These are phyloP conservation scores for Termitomyces sp. DNA, from an alignment of 768 basidiomycete species.

Conservation along the genomic window DNA sequence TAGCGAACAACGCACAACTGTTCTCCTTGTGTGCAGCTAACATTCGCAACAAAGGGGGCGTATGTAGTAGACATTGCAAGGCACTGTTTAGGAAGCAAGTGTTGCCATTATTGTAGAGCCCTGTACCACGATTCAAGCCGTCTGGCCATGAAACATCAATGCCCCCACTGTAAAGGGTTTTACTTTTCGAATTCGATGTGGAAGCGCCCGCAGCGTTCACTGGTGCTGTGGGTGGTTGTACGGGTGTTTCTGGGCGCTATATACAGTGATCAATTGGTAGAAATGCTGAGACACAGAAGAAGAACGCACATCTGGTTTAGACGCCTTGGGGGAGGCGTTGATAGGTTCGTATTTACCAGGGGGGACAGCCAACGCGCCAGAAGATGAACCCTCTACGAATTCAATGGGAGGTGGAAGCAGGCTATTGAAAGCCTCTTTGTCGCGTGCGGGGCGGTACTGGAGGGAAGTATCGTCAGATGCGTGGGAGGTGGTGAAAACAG, in stretches of 20 bases:
- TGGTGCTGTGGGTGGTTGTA: slow-evolving; percentile 13
- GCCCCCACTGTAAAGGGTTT: slow-evolving; percentile 45
- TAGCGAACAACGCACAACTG: slow-evolving; percentile 48
- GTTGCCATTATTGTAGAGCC: slow-evolving; percentile 84
- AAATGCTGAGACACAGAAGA: slow-evolving; percentile 2
- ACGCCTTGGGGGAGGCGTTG: slow-evolving; percentile 57
- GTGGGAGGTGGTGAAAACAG: slow-evolving; percentile 49
- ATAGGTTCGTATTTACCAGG: slow-evolving; percentile 82
- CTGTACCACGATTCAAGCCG: slow-evolving; percentile 44
- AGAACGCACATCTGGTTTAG: slow-evolving; percentile 44
- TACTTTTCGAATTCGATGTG: slow-evolving; percentile 24
- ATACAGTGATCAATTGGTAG: not conserved
- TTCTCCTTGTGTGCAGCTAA: slow-evolving; percentile 49
- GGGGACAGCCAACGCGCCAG: slow-evolving; percentile 64
- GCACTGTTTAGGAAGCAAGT: slow-evolving; percentile 97
- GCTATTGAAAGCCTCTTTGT: slow-evolving; percentile 72
- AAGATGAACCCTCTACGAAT: slow-evolving; percentile 82
- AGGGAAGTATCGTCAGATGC: slow-evolving; percentile 41
- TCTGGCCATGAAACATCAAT: slow-evolving; percentile 66
- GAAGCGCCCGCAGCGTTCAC: slow-evolving; percentile 17
- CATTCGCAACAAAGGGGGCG: slow-evolving; percentile 76
- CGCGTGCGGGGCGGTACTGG: slow-evolving; percentile 64
- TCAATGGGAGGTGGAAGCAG: slow-evolving; percentile 80
- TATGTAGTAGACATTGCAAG: slow-evolving; percentile 90
- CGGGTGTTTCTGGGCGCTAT: slow-evolving; percentile 17